These are phyloP conservation scores for Lepidium sativum DNA, from an alignment of 345 rosid genomes.

Conservation along the genomic window DNA sequence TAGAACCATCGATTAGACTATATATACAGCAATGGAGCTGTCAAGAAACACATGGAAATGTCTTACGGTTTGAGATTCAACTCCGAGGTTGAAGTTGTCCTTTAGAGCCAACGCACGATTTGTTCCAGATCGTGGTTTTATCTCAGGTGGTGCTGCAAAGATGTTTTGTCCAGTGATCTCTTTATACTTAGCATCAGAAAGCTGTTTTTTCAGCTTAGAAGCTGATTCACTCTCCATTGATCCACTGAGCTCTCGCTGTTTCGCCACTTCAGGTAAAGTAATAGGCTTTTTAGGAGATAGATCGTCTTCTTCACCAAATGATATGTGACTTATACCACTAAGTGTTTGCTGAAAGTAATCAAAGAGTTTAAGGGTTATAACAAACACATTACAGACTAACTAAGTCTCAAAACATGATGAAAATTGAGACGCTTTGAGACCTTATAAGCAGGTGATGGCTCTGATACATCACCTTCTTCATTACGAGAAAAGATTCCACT, in stretches of 20 bases:
- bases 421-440: slow-evolving; percentile 14
- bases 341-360: slow-evolving; percentile 51
- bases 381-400: neutral
- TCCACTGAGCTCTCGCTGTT: slow-evolving; percentile 95
- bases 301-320: slow-evolving; percentile 77
- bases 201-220: slow-evolving; percentile 57
- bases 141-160: slow-evolving; percentile 96
- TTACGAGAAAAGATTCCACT: slow-evolving; percentile 78
- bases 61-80: slow-evolving; percentile 21
- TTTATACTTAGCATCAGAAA: slow-evolving; percentile 81
- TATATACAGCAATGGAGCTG: neutral
- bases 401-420: neutral
- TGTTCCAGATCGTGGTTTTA: slow-evolving; percentile 61
- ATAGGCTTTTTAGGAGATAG: slow-evolving; percentile 66
- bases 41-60: neutral
- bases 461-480: slow-evolving; percentile 43
- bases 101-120: slow-evolving; percentile 60
- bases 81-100: slow-evolving; percentile 70
- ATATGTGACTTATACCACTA: slow-evolving; percentile 86
- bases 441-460: slow-evolving; percentile 76
- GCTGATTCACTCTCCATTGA: slow-evolving; percentile 58
- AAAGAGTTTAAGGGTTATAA: neutral
- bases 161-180: slow-evolving; percentile 93
- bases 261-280: slow-evolving; percentile 72
- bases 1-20: neutral